Percentiles rank a stretch among this genome's conserved stretches.
These are phyloP conservation scores for Cyclotella cryptica DNA, from an alignment of 108 stramenopile genomes.

Conservation along the genomic window DNA sequence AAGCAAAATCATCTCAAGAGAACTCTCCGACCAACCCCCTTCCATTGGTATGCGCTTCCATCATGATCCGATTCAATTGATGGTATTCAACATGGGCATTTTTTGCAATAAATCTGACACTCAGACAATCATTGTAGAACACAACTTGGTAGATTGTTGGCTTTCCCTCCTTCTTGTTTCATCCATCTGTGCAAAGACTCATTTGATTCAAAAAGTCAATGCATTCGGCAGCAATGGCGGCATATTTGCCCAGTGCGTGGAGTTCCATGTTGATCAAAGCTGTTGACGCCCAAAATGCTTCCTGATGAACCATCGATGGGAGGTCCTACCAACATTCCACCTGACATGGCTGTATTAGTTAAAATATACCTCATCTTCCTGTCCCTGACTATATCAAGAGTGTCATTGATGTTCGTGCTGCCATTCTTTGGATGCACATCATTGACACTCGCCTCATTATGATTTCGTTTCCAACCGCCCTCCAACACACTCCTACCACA, in stretches of 20 bases:
- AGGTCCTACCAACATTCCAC: constrained; percentile 49
- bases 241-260: constrained; percentile 46
- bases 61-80: constrained; percentile 26
- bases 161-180: neutral
- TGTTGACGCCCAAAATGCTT: constrained; percentile 39
- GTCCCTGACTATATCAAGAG: neutral
- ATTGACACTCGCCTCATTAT: no score
- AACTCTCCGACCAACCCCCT: constrained; percentile 23
- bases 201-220: constrained; percentile 12
- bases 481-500: neutral
- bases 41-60: constrained; percentile 43
- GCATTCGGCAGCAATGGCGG: constrained; percentile 39
- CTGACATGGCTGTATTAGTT: constrained; percentile 51
- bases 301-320: constrained; percentile 20
- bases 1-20: neutral
- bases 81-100: constrained; percentile 22
- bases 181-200: neutral
- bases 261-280: constrained; percentile 42
- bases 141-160: constrained; percentile 4
- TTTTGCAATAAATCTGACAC: constrained; percentile 27
- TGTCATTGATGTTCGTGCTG: neutral
- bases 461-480: neutral
- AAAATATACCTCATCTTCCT: constrained; percentile 12
- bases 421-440: neutral
- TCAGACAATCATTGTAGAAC: constrained; percentile 43